Base-by-base conservation (phyloP, 1,284 basidiomycete genomes). In the Austroboletus niveus region DNA sequence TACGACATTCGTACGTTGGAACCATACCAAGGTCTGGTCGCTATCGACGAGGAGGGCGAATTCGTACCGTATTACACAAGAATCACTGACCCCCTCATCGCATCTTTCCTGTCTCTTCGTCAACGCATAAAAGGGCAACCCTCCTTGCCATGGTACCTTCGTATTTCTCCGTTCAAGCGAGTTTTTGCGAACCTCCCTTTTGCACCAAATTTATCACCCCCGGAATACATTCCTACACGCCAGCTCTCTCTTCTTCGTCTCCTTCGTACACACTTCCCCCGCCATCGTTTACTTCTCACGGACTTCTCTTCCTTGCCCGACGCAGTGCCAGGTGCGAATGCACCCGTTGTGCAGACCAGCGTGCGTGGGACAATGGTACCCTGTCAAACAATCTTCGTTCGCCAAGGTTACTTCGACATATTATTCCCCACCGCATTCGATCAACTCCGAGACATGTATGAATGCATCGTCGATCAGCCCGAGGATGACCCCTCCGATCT, bases 341-440 rank as follows among this genome's bases (percentile, higher is more conserved):
- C 90, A 0, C 97, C 97, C 8, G 97, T 99, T 20, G 97, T 99
- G 24, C 97, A 99, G 74, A 99, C 97, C 17, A 82, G 94, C 46
- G 87, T 89, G 65, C 81, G 82, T 34, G 89, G 88, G 53, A 80
- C 80, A 45, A 96, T 93, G 70, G 86, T 98, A 5, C 89, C 97
- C 3, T 94, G 92, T 61, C 79, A 87, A 53, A 98, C 92, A 15
- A 83, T 98, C 55, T 82, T 96, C 59, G 97, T 99, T 52, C 86
- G 89, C 59, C 97, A 92, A 65, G 97, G 97, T 11, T 96, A 86
- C 73, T 99, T 99, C 70, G 97, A 99, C 72, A 99, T 99, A 58
- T 94, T 99, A 77, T 99, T 99, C 76, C 97, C 97, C 2, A 99
- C 96, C 8, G 76, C 95, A 66, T 99, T 99, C 60, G 81, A 84